phyloP scores from a whole-genome alignment of 495 filamentous ascomycete species.

The Penicillium fimorum region DNA sequence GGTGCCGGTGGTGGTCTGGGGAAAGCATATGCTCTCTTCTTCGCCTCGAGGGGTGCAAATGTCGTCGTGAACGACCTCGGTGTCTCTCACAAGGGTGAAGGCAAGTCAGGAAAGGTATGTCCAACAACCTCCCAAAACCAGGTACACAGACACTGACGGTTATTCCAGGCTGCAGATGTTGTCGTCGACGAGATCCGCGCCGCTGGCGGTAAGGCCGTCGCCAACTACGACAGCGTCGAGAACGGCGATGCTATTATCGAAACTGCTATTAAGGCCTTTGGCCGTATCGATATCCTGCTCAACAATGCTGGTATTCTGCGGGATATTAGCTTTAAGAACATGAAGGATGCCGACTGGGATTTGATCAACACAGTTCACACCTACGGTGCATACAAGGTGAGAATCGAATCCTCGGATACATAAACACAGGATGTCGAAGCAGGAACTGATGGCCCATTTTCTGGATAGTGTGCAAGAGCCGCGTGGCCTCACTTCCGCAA shows the following conservation, averaged over 20 bases:
- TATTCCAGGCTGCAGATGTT: slow-evolving; percentile 78
- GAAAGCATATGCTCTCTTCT: slow-evolving; percentile 90
- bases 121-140: not conserved
- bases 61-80: slow-evolving; percentile 98
- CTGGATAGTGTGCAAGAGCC: slow-evolving; percentile 73
- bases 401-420: not conserved
- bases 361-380: slow-evolving; percentile 91
- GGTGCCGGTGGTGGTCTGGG: slow-evolving; percentile 94
- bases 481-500: slow-evolving; percentile 98
- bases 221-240: slow-evolving; percentile 97
- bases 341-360: slow-evolving; percentile 97
- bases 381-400: slow-evolving; percentile 87
- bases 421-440: not conserved
- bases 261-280: slow-evolving; percentile 89
- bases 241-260: slow-evolving; percentile 94
- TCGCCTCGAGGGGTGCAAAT: slow-evolving; percentile 87
- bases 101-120: slow-evolving; percentile 76
- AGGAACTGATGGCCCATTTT: not conserved
- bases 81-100: slow-evolving; percentile 91
- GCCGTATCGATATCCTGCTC: slow-evolving; percentile 89
- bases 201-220: slow-evolving; percentile 92
- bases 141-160: slow-evolving; percentile 21
- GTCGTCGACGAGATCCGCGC: slow-evolving; percentile 93
- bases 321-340: slow-evolving; percentile 98
- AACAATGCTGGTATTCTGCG: slow-evolving; percentile 98